Conservation (phyloP, 768 basidiomycete species). For the Erythrobasidium yunnanense region DNA sequence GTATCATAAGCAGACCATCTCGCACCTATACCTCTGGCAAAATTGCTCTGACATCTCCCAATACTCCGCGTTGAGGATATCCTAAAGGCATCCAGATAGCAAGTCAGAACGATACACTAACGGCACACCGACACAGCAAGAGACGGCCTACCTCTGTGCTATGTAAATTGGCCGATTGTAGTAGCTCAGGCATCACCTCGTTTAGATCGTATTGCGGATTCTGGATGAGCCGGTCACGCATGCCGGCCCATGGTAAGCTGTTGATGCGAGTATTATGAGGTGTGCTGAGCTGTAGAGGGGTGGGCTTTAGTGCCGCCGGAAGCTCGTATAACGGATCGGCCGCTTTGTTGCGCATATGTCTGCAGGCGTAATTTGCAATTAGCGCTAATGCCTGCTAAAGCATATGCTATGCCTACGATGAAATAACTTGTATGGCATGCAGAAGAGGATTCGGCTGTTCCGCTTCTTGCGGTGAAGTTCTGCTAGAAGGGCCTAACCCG, state of each 20-base stretch:
- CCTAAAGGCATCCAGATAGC: background rate
- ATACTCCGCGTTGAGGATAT: background rate
- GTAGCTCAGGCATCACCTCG: background rate
- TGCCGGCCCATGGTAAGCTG: background rate
- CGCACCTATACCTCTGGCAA: constrained; percentile 4
- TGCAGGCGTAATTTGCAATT: background rate
- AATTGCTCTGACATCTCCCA: constrained; percentile 20
- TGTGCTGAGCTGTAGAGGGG: background rate
- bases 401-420: background rate
- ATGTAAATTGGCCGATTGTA: constrained; percentile 1
- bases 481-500: too few relatives aligned
- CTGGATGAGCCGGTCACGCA: background rate
- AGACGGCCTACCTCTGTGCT: background rate
- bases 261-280: constrained; percentile 18
- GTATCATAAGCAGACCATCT: background rate
- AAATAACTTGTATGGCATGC: constrained; percentile 1
- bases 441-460: constrained; percentile 6
- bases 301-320: constrained; percentile 10
- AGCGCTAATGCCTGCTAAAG: background rate
- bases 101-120: background rate
- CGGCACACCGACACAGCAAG: background rate
- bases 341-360: constrained; percentile 21
- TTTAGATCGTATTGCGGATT: constrained; percentile 3
- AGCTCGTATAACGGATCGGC: constrained; percentile 12
- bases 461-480: constrained; percentile 3